Evolutionary conservation across 768 basidiomycete genomes (phyloP), one percentile per base, ranked within the genome.

Genomic region (Rhizopogon roseolus): DNA sequence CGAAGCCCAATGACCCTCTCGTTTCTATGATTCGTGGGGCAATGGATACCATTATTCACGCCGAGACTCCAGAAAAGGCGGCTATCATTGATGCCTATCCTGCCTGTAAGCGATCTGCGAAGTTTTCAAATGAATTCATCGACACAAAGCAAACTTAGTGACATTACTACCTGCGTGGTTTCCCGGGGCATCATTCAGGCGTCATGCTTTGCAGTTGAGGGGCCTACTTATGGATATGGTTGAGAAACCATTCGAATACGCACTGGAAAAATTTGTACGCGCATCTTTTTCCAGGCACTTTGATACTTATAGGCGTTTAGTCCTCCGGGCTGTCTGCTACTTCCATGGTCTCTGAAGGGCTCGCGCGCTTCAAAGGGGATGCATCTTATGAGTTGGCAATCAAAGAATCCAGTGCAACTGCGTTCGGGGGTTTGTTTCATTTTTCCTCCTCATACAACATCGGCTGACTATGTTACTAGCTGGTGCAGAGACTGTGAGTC

Each of bases 81-180:
- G 49, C 53, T 9, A 45, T 54, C 19, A 34, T 54, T n/a, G 43
- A 54, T 39, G 42, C 53, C 25, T 57, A 50, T 41, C 56, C 56
- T 17, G 34, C 50, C 14, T 36, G 56, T 57, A 32, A 13, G 53
- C 73, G 16, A 72, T 73, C 2, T 45, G n/a, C 11, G 29, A n/a
- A 50, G 69, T 62, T 49, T 27, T 49, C 14, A 45, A 9, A 34
- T 19, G 14, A 53, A 22, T 43, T 10, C 10, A 17, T 41, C 25
- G 45, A 7, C 14, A 16, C 17, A 39, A 39, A 6, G 9, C 44
- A 54, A 11, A 13, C 44, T 2, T 43, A 77, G 76, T 80, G 16
- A 74, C 74, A 11, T 74, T 73, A 42, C 54, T 81, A 11, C 80
- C 80, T 1, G 62, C 71, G 3, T 80, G 73, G 67, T 59, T 81